Percentiles rank a stretch among this genome's conserved stretches.
These are phyloP conservation scores for Aureobasidium namibiae DNA, from an alignment of 2,329 filamentous ascomycete genomes.

Conservation along the genomic window DNA sequence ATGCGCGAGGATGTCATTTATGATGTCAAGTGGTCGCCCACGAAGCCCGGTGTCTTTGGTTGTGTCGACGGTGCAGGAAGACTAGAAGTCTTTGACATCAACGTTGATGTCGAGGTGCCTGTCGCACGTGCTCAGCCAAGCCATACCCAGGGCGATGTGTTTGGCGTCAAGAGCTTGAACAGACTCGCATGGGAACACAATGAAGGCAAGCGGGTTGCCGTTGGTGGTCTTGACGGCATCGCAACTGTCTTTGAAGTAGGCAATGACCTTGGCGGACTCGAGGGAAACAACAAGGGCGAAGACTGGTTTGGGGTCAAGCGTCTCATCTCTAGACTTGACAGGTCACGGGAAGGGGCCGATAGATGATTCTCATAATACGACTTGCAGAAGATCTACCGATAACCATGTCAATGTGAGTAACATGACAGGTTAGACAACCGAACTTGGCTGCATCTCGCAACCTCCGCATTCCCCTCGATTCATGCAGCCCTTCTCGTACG, in stretches of 20 bases:
- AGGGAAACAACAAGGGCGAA: slow-evolving; percentile 65
- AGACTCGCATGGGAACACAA: slow-evolving; percentile 89
- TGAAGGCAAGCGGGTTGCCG: slow-evolving; percentile 79
- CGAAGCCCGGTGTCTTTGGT: slow-evolving; percentile 89
- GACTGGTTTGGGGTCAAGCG: slow-evolving; percentile 94
- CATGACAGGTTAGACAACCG: background rate
- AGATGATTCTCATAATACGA: slow-evolving; percentile 12
- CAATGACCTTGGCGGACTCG: slow-evolving; percentile 71
- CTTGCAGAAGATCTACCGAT: background rate
- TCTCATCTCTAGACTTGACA: slow-evolving; percentile 66
- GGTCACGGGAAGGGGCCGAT: slow-evolving; percentile 20
- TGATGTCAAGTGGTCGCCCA: slow-evolving; percentile 88
- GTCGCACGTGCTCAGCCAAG: slow-evolving; percentile 58
- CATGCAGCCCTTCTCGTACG: background rate
- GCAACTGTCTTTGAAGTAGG: slow-evolving; percentile 92
- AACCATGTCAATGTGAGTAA: background rate
- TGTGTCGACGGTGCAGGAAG: slow-evolving; percentile 88
- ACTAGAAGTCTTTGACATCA: slow-evolving; percentile 92
- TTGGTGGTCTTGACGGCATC: slow-evolving; percentile 84
- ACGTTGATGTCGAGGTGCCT: slow-evolving; percentile 84
- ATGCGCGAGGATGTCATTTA: slow-evolving; percentile 94
- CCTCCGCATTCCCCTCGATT: background rate
- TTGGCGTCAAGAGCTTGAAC: slow-evolving; percentile 67
- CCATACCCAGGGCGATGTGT: slow-evolving; percentile 28
- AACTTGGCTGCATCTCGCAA: slow-evolving; percentile 7